phyloP scores from a whole-genome alignment of 192 early-diverging fungal genomes.

The Mortierella hygrophila region DNA sequence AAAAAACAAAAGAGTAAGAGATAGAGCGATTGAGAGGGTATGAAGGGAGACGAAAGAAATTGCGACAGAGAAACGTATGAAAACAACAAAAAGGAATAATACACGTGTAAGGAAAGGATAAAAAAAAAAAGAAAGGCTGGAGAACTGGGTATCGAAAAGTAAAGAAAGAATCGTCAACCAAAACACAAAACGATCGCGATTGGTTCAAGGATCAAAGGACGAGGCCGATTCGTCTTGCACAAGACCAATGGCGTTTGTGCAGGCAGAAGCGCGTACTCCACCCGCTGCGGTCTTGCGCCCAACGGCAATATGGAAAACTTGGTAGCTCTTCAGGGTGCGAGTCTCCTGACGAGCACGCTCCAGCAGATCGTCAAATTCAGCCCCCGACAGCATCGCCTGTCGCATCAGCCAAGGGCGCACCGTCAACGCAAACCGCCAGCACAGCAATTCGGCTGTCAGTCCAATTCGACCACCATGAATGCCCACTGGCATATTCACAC shows the following conservation, averaged over 20 bases:
- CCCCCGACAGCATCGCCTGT: constrained; percentile 52
- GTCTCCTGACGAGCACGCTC: constrained; percentile 46
- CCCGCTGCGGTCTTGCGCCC: constrained; percentile 29
- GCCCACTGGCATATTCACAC: constrained; percentile 49
- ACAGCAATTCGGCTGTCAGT: constrained; percentile 35
- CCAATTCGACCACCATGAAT: constrained; percentile 49
- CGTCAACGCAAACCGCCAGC: constrained; percentile 33
- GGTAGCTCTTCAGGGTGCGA: constrained; percentile 45
- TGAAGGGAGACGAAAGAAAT: not conserved
- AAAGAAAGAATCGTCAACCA: not conserved
- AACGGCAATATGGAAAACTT: constrained; percentile 47
- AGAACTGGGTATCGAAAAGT: not conserved
- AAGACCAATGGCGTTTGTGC: not conserved
- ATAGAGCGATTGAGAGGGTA: not conserved
- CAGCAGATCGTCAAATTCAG: constrained; percentile 47
- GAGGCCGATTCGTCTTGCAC: not conserved
- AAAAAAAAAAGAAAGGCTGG: not conserved
- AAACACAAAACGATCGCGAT: not conserved
- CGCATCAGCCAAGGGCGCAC: constrained; percentile 53
- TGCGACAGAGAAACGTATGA: not conserved
- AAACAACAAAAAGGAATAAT: not conserved
- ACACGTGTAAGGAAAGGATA: not conserved
- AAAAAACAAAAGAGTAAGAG: not conserved
- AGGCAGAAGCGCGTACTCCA: not conserved
- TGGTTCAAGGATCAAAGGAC: constrained; percentile 1